phyloP scores from a whole-genome alignment of 2,329 filamentous ascomycete genomes.

The Botrytis porri region DNA sequence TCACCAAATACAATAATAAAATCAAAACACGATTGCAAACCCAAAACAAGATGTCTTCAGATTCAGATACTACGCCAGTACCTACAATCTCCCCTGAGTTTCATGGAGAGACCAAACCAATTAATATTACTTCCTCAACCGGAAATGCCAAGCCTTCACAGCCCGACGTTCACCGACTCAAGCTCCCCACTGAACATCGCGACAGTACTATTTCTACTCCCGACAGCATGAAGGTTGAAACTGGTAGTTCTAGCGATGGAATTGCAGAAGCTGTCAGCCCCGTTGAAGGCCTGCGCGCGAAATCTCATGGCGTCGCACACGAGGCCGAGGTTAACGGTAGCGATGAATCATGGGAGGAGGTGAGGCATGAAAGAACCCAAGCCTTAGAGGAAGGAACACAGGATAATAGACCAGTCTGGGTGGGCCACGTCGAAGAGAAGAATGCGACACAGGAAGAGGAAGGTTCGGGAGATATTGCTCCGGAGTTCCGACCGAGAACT shows the following conservation, averaged over 20 bases:
- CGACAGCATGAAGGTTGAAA: constrained; percentile 3
- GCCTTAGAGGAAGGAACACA: neutral
- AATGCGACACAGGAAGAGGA: neutral
- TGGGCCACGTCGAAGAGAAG: neutral
- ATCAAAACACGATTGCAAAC: no score
- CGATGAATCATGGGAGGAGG: constrained; percentile 13
- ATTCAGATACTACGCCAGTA: constrained; percentile 2
- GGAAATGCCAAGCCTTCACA: neutral
- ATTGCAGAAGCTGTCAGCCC: neutral
- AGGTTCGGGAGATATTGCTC: constrained; percentile 1
- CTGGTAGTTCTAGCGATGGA: neutral
- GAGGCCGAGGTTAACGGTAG: neutral
- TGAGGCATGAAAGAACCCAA: neutral
- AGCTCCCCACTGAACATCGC: neutral
- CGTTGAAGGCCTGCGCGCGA: neutral
- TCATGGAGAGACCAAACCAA: neutral
- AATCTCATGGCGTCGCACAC: neutral
- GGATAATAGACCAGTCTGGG: neutral
- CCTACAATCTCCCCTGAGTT: neutral
- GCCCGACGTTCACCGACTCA: neutral
- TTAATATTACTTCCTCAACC: neutral
- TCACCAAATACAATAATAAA: neutral
- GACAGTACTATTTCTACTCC: constrained; percentile 1
- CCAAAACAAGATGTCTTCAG: neutral
- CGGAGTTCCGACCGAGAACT: constrained; percentile 15